Evolutionary conservation across 768 basidiomycete genomes (phyloP), one percentile per base, ranked within the genome.

Genomic region (Tephrocybe sp.): DNA sequence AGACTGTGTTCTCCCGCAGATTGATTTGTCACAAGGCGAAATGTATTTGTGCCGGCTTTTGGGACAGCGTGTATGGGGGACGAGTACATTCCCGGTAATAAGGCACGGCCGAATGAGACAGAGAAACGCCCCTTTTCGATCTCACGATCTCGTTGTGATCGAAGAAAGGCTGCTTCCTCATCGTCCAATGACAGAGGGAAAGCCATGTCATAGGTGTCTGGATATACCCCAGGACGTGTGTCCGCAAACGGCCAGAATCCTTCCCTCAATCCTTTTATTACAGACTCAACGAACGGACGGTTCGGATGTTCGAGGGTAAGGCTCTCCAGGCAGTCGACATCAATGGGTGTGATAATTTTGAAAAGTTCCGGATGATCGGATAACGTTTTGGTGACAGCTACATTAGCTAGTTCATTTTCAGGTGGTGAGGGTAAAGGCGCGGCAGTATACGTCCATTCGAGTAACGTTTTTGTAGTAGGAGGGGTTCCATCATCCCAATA

Each of bases 31-130:
- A n/a, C n/a, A n/a, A n/a, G n/a, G n/a, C 67, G 53, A 2, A 72
- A 52, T 22, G 75, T 71, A n/a, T 56, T 56, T 0, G 70, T 61
- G 0, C 52, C 39, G 0, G 61, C 55, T 29, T 74, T 74, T 0
- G 72, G 75, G 0, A 78, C 67, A 1, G 64, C 66, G 30, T 67
- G 56, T 0, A 76, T 56, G 0, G 73, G 77, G 39, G 66, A 63
- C 75, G 0, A 73, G 57, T n/a, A n/a, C n/a, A n/a, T n/a, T n/a
- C n/a, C n/a, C n/a, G n/a, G n/a, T n/a, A n/a, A n/a, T n/a, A n/a
- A 1, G 75, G 63, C 2, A 69, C 52, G 3, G 45, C 65, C 64
- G 55, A 77, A 75, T 1, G 65, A 52, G 21, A 45, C 34, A 5
- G 66, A 71, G 48, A 61, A 68, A 15, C 58, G 54, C 3, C 53